Percentiles rank a stretch among this genome's conserved stretches.
These are phyloP conservation scores for Neckera pumila DNA, from an alignment of 225 moss, liverwort and hornwort species.

Conservation along the genomic window DNA sequence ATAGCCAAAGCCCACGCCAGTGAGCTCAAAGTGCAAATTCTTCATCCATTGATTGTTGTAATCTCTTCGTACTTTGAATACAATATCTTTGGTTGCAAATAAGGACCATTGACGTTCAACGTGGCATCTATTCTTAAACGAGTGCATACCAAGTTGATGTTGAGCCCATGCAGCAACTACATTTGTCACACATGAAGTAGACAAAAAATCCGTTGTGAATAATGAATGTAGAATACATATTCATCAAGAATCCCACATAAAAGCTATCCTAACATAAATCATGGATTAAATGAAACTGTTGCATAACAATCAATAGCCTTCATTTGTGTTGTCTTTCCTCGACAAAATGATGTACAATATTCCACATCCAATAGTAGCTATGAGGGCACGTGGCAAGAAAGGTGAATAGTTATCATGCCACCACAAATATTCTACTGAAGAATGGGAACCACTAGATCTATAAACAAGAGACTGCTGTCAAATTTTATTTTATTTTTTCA, in stretches of 20 bases:
- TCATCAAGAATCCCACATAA: background rate
- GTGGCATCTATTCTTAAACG: background rate
- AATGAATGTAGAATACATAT: background rate
- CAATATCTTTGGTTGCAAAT: background rate
- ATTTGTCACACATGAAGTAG: background rate
- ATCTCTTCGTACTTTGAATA: background rate
- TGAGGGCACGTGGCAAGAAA: too few relatives aligned
- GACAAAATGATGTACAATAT: too few relatives aligned
- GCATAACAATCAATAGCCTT: too few relatives aligned
- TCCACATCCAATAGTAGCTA: too few relatives aligned
- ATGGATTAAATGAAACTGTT: background rate
- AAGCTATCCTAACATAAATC: background rate
- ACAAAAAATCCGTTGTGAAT: background rate
- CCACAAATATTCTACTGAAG: too few relatives aligned
- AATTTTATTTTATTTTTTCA: too few relatives aligned
- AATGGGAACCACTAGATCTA: too few relatives aligned
- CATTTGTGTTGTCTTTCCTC: too few relatives aligned
- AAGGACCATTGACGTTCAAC: background rate
- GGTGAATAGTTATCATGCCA: too few relatives aligned
- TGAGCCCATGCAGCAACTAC: background rate
- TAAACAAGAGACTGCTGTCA: too few relatives aligned
- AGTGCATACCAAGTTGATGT: background rate
- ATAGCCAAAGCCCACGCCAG: background rate
- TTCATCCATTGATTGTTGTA: background rate
- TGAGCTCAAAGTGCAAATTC: background rate